A percentile compares a stretch with the other conserved stretches of the same genome.
Conservation (phyloP, 257 asterid genomes). For the Petunia axillaris region DNA sequence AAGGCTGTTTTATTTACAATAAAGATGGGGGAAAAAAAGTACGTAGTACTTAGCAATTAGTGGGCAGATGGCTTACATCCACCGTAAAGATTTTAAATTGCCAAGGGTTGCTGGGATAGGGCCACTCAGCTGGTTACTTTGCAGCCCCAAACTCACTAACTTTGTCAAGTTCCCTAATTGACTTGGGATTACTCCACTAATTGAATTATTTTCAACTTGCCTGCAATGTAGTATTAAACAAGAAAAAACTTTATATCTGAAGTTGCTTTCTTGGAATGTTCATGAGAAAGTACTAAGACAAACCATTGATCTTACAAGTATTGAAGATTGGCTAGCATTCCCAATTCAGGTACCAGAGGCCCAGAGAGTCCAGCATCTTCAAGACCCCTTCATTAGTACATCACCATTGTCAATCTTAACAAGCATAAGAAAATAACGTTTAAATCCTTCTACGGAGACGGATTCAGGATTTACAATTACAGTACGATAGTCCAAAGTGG, state of each 20-base stretch:
- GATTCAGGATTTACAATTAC: not conserved
- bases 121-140: slow-evolving; percentile 37
- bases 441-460: not conserved
- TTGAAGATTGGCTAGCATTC: slow-evolving; percentile 43
- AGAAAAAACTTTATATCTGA: not conserved
- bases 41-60: not conserved
- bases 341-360: slow-evolving; percentile 41
- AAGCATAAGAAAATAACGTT: not conserved
- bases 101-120: slow-evolving; percentile 48
- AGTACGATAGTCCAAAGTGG: too few relatives aligned
- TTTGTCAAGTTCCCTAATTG: slow-evolving; percentile 44
- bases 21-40: not conserved
- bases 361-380: slow-evolving; percentile 45
- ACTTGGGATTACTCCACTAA: slow-evolving; percentile 45
- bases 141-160: slow-evolving; percentile 37
- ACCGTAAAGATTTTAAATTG: slow-evolving; percentile 38
- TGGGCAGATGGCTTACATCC: slow-evolving; percentile 33
- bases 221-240: slow-evolving; percentile 25
- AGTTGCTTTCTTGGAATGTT: not conserved
- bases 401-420: not conserved
- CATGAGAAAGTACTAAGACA: not conserved
- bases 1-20: not conserved
- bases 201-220: slow-evolving; percentile 29
- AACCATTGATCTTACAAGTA: slow-evolving; percentile 39
- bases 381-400: slow-evolving; percentile 41